Percentiles rank a stretch among this genome's conserved stretches.
Evolutionary conservation across 148 eudicot genomes (phyloP).

Genomic region (Polygonum aviculare): DNA sequence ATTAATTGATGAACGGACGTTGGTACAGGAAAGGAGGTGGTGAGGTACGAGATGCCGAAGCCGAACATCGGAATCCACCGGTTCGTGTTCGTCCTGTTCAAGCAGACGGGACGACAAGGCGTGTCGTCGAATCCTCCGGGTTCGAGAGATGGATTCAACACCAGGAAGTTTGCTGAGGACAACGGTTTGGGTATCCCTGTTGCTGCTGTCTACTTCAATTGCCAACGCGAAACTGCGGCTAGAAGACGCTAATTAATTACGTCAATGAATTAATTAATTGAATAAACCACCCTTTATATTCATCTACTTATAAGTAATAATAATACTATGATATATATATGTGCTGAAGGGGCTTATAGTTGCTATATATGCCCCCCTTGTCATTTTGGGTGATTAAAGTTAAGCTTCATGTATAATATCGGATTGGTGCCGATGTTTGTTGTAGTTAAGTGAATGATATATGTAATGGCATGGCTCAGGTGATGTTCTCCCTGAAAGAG

Average conservation of each 20-base stretch:
- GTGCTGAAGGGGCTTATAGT: not conserved
- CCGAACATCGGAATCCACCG: slow-evolving; percentile 71
- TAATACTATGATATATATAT: not conserved
- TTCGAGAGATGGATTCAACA: slow-evolving; percentile 42
- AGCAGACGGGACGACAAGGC: slow-evolving; percentile 39
- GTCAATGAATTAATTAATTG: no score
- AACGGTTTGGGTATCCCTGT: slow-evolving; percentile 51
- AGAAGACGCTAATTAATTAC: slow-evolving; percentile 31
- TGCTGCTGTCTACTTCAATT: slow-evolving; percentile 68
- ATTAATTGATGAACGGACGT: not conserved
- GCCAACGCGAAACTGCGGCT: slow-evolving; percentile 64
- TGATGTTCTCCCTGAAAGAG: no score
- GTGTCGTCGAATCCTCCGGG: slow-evolving; percentile 14
- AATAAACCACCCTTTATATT: no score
- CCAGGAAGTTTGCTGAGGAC: slow-evolving; percentile 43
- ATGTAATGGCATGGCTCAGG: no score
- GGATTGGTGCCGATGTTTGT: not conserved
- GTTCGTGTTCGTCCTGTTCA: slow-evolving; percentile 54
- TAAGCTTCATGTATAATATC: not conserved
- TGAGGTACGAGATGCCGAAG: slow-evolving; percentile 59
- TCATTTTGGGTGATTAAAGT: not conserved
- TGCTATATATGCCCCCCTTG: not conserved
- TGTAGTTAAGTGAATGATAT: no score
- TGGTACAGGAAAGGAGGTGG: slow-evolving; percentile 43
- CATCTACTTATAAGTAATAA: no score